A percentile compares a stretch with the other conserved stretches of the same genome.
Conservation (phyloP, 306 rosid species). For the Malus orientalis region DNA sequence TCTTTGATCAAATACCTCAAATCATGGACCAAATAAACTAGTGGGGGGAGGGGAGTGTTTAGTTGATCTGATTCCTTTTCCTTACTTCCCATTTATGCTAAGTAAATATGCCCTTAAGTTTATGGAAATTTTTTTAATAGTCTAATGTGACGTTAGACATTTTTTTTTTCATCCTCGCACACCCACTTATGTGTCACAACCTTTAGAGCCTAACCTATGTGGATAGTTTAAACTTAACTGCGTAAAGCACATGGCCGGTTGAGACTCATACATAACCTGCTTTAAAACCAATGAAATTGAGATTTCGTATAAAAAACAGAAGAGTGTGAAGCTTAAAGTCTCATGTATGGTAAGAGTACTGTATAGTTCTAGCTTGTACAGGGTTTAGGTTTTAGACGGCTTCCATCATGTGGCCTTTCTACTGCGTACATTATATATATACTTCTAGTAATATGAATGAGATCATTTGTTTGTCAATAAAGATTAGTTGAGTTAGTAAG, state of each 20-base stretch:
- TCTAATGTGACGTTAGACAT: background rate
- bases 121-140: too few species aligned
- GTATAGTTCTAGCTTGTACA: background rate
- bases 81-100: background rate
- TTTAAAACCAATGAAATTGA: background rate
- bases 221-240: background rate
- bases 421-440: background rate
- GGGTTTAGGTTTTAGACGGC: background rate
- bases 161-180: background rate
- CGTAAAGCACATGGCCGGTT: too few species aligned
- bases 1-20: background rate
- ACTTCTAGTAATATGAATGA: too few species aligned
- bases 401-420: background rate
- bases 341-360: background rate
- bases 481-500: too few species aligned
- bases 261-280: background rate
- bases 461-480: too few species aligned
- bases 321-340: background rate
- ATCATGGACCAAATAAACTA: too few species aligned
- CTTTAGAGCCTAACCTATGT: background rate
- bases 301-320: background rate
- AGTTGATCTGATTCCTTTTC: too few species aligned
- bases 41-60: background rate
- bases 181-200: background rate
- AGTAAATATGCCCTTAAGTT: background rate